A percentile compares a stretch with the other conserved stretches of the same genome.
Conservation (phyloP, 768 basidiomycete genomes). For the Lentinus tigrinus region DNA sequence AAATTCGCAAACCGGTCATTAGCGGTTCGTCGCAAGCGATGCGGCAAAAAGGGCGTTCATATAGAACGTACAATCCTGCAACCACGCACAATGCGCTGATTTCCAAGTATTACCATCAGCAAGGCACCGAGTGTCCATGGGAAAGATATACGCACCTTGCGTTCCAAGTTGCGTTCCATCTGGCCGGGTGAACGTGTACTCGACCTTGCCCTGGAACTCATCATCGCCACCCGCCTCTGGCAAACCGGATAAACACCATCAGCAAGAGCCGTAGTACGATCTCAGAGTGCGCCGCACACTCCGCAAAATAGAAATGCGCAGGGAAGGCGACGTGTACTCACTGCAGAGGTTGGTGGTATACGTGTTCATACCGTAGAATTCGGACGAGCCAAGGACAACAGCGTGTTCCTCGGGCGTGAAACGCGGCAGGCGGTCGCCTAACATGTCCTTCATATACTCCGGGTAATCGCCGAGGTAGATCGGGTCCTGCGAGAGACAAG, state of each 20-base stretch:
- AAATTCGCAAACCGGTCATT: conserved; percentile 3
- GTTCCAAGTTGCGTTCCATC: conserved; percentile 67
- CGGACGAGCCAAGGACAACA: conserved; percentile 64
- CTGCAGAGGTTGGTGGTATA: conserved; percentile 64
- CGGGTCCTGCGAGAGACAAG: conserved; percentile 45
- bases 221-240: conserved; percentile 62
- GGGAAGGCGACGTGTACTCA: conserved; percentile 13
- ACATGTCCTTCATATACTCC: conserved; percentile 56
- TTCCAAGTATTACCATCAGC: neutral
- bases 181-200: conserved; percentile 66
- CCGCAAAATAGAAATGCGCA: neutral
- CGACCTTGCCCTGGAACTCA: conserved; percentile 66
- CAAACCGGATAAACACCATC: neutral
- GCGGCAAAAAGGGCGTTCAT: neutral
- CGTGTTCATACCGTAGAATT: conserved; percentile 77
- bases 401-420: conserved; percentile 58
- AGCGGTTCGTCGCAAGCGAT: conserved; percentile 11
- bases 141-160: conserved; percentile 45
- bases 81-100: conserved; percentile 60
- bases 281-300: neutral
- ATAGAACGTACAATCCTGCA: conserved; percentile 55
- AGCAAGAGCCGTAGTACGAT: neutral
- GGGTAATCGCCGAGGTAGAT: conserved; percentile 78
- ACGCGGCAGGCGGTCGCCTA: conserved; percentile 55
- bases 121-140: neutral